Evolutionary conservation across 2,329 filamentous ascomycete genomes (phyloP), one percentile per base, ranked within the genome.

Genomic region (Exserohilum turcica): DNA sequence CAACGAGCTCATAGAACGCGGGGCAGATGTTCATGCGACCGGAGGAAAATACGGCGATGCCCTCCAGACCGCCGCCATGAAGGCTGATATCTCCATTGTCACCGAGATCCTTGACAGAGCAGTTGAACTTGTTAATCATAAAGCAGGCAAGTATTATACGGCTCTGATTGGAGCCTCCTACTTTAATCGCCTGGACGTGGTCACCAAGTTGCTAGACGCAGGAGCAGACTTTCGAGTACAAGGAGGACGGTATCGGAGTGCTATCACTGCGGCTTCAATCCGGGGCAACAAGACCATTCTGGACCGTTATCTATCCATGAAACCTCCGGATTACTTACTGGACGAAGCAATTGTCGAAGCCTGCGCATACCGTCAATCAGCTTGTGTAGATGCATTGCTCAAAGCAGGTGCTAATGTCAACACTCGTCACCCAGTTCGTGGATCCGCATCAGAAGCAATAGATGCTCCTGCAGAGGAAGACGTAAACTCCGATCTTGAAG

Each of bases 141-240:
- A 40, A 15, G 57, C 37, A 5, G 57, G 58, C 4, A 64, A 64
- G 31, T 67, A 67, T 29, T 48, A 56, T 12, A 64, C 61, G 3
- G 63, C 63, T 35, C 40, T 71, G 3, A 60, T 67, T 16, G 61
- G 60, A 32, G 67, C 70, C 6, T 52, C 59, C 2, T 64, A 63
- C 39, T 61, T 57, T 10, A 57, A 59, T 43, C 54, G 57, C 1
- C 19, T 52, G 9, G 61, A 66, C 1, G 43, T 66, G 3, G 59
- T 67, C 6, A 18, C 42, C 3, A 61, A 49, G 29, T 49, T 68
- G 1, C 50, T 68, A 8, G 54, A 67, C 33, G 33, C 40, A 15
- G 59, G 61, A 16, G 65, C 65, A 18, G 61, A 68, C 43, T 55
- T 64, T 31, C 39, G 54, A 7, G 3, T 58, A 13, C 54, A 57